Evolutionary conservation across 495 filamentous ascomycete genomes (phyloP), one percentile per base, ranked within the genome.

Genomic region (Margaritispora aquatica): DNA sequence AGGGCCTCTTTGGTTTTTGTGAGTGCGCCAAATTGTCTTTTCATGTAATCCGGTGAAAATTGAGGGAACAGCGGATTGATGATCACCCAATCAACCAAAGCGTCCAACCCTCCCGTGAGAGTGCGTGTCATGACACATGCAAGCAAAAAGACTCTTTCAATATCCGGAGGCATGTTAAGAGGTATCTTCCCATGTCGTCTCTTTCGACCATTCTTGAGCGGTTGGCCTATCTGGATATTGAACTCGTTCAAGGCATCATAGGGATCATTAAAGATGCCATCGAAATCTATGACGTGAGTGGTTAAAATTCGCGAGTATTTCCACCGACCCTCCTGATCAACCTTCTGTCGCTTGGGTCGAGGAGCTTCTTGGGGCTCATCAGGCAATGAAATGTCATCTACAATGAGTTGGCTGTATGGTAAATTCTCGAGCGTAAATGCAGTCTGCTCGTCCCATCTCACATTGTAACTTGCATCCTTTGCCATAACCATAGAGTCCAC

Each of bases 61-160:
- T 80, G 74, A 13, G 85, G 84, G 63, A 92, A 89, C 26, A 84
- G 74, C 48, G 79, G 78, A 23, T 77, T 61, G 21, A 96, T 79
- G 41, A 95, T 69, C 5, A 81, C 77, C 86, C 92, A 96, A 61
- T 96, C 87, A 26, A 92, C 74, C 0, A 77, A 71, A 51, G 76
- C 77, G 44, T 89, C 84, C 10, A 84, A 65, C 3, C 91, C 92
- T 20, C 92, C 90, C 20, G 88, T 78, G 41, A 96, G 70, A 3
- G 83, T 84, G 24, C 85, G 83, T 21, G 92, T 76, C 23, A 88
- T 87, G 41, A 88, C 80, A 26, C 94, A 84, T n/a, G 87, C 84
- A 50, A 84, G 76, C 62, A 89, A 74, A 26, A 89, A 74, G 41
- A 70, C 68, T 26, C 65, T 63, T 34, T 77, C 74, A n/a, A 69